These are phyloP conservation scores for Polyporus tsugae DNA, from an alignment of 1,284 basidiomycete genomes.

Conservation along the genomic window DNA sequence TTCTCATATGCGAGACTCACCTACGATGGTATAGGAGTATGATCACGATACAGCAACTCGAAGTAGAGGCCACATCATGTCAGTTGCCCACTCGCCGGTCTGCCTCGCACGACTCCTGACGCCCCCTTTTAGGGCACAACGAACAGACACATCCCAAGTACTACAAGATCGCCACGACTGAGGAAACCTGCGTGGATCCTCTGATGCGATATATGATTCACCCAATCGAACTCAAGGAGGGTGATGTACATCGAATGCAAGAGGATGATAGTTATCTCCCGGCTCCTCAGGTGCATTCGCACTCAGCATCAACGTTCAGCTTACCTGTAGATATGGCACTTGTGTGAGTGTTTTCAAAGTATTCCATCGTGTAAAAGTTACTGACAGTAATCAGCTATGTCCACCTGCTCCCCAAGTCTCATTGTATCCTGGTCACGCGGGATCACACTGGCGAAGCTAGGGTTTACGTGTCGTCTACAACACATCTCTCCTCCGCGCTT, in stretches of 20 bases:
- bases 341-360: too few species aligned
- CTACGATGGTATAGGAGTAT: constrained; percentile 27
- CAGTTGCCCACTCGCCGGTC: not conserved
- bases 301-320: constrained; percentile 40
- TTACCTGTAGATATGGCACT: constrained; percentile 45
- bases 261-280: constrained; percentile 48
- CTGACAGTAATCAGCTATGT: constrained; percentile 42
- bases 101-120: too few species aligned
- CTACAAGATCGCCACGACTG: not conserved
- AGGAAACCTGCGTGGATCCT: constrained; percentile 36
- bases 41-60: not conserved
- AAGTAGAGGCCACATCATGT: not conserved
- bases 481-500: constrained; percentile 37
- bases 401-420: constrained; percentile 47
- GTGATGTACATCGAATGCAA: constrained; percentile 53
- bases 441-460: constrained; percentile 43
- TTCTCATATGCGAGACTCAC: too few species aligned
- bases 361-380: constrained; percentile 49
- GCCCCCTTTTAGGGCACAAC: too few species aligned
- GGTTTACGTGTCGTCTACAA: constrained; percentile 50
- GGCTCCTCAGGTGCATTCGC: constrained; percentile 40
- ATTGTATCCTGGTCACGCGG: constrained; percentile 51
- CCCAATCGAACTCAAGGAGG: constrained; percentile 47
- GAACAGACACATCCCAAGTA: not conserved
- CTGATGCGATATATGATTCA: constrained; percentile 45